Base-by-base conservation (phyloP, 179 eudicot species). In the Beta corolliflora region DNA sequence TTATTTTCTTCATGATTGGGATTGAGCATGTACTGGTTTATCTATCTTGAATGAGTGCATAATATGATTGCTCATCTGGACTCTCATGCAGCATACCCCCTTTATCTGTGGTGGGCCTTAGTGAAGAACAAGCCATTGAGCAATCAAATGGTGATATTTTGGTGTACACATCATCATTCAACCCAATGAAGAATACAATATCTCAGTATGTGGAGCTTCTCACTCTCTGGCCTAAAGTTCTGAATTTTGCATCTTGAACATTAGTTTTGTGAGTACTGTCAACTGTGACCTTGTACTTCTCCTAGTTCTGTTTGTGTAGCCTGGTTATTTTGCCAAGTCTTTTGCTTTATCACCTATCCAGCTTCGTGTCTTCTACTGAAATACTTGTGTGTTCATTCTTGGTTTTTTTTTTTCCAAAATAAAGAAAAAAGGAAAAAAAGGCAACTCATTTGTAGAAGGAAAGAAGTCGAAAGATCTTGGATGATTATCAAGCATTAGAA, bases 41-140 rank as follows among this genome's bases (percentile, higher is more conserved):
- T 44, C 36, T 50, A 7, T 29, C 72, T 54, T 60, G 15, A 45
- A 11, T 15, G 36, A 76, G 25, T 61, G 54, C 78, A 61, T 67
- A 59, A 64, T 61, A 59, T 78, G 55, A 79, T 70, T 79, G 14
- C 48, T 53, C 19, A 50, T 81, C 66, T 68, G 75, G 61, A 41
- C 50, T 58, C 45, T 70, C 64, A 64, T 84, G 79, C 98, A 96
- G 99, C 91, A 94, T 96, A 80, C 99, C 99, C 16, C 97, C 98
- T 77, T 94, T 96, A 56, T 91, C 98, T 73, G 97, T 96, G 71
- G 98, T 94, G 71, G 99, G 99, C 75, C 91, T 92, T 45, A 96
- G 97, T 85, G 99, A 96, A 89, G 94, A 96, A 85, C 91, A 93
- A 85, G 99, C 99, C 78, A 71, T 93, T 73, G 97, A 94, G 87